A percentile compares a stretch with the other conserved stretches of the same genome.
phyloP scores from a whole-genome alignment of 1,284 basidiomycete species.

The Cryptococcus sp. region DNA sequence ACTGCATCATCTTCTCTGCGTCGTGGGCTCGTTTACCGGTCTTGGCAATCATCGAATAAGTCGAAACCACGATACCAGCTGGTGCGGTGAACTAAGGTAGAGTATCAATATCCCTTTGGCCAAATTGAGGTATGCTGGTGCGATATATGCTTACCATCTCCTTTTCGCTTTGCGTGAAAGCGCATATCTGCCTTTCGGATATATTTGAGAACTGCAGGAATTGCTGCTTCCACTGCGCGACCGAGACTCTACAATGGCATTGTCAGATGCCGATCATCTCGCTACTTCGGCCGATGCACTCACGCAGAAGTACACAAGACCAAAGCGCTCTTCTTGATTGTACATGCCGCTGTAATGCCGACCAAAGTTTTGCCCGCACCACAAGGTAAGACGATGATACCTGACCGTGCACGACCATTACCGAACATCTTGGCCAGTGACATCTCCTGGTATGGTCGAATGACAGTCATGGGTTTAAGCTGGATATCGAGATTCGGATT shows the following conservation, averaged over 20 bases:
- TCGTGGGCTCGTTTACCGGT: constrained; percentile 94
- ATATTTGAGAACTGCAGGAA: constrained; percentile 98
- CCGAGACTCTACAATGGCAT: constrained; percentile 71
- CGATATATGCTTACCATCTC: constrained; percentile 68
- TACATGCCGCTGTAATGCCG: constrained; percentile 97
- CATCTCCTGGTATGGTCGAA: constrained; percentile 96
- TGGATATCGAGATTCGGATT: constrained; percentile 96
- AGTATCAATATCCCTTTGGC: neutral
- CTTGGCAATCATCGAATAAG: constrained; percentile 98
- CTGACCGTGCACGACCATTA: constrained; percentile 94
- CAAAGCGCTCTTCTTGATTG: constrained; percentile 98
- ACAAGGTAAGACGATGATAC: constrained; percentile 97
- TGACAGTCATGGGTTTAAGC: constrained; percentile 91
- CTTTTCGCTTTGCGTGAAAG: constrained; percentile 95
- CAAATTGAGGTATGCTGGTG: neutral
- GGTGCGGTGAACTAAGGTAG: constrained; percentile 67
- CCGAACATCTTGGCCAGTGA: constrained; percentile 98
- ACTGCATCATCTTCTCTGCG: constrained; percentile 99
- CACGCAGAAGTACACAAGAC: constrained; percentile 95
- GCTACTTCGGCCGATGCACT: constrained; percentile 48
- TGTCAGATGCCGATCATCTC: neutral
- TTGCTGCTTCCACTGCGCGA: constrained; percentile 97
- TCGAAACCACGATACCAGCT: constrained; percentile 93
- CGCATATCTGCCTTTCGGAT: constrained; percentile 88
- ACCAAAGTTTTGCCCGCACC: constrained; percentile 99